Conservation (phyloP, 768 basidiomycete genomes). For the Termitomyces sp. region DNA sequence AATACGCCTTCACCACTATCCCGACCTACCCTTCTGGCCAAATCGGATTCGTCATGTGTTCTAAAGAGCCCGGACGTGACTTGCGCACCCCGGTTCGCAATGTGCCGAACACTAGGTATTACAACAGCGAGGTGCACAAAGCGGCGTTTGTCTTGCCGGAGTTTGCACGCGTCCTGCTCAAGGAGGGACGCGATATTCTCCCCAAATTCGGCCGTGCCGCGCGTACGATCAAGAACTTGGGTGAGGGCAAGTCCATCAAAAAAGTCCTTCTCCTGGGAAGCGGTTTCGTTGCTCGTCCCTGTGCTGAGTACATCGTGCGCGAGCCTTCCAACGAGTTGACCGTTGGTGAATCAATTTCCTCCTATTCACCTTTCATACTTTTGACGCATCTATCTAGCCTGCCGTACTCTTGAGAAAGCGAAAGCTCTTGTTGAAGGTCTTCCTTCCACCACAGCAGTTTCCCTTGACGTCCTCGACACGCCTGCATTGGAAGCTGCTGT, state of each 20-base stretch:
- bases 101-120: constrained; percentile 75
- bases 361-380: neutral
- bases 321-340: constrained; percentile 80
- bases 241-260: constrained; percentile 40
- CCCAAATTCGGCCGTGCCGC: constrained; percentile 75
- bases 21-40: constrained; percentile 99
- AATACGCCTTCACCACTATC: constrained; percentile 95
- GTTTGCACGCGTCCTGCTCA: constrained; percentile 73
- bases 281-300: constrained; percentile 95
- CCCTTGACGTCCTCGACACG: constrained; percentile 76
- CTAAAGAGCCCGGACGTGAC: constrained; percentile 69
- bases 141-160: constrained; percentile 91
- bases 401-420: constrained; percentile 81
- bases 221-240: constrained; percentile 34
- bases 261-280: constrained; percentile 89
- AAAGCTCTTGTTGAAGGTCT: constrained; percentile 66
- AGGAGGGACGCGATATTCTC: constrained; percentile 65
- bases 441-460: constrained; percentile 66
- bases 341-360: constrained; percentile 52
- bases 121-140: constrained; percentile 76
- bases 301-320: constrained; percentile 89
- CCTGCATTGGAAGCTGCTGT: constrained; percentile 76
- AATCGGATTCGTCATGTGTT: constrained; percentile 91
- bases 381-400: constrained; percentile 46
- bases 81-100: constrained; percentile 72